Conservation (phyloP, 1,139 yeast species). For the Kodamaea anthophila region DNA sequence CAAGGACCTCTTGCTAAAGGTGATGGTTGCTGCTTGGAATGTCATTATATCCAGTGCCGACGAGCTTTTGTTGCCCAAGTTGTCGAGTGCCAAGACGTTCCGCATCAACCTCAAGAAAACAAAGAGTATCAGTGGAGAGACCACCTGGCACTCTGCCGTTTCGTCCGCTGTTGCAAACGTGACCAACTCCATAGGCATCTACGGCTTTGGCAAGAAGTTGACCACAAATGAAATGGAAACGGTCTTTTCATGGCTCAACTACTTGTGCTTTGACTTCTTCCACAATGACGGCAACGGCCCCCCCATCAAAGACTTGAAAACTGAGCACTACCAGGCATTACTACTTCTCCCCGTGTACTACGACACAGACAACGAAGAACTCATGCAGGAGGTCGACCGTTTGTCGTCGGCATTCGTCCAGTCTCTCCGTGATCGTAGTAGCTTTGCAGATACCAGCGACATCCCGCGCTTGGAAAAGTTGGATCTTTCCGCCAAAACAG, state of each 20-base stretch:
- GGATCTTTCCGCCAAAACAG: constrained; percentile 8
- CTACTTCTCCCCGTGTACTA: constrained; percentile 63
- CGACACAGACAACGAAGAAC: constrained; percentile 45
- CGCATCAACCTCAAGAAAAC: constrained; percentile 14
- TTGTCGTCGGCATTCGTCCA: constrained; percentile 48
- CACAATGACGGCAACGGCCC: constrained; percentile 84
- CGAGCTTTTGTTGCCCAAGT: constrained; percentile 60
- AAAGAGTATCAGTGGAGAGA: constrained; percentile 5
- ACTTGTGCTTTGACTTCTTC: constrained; percentile 65
- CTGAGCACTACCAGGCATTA: constrained; percentile 58
- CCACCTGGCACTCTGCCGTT: constrained; percentile 44
- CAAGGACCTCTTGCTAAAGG: constrained; percentile 51
- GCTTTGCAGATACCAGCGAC: constrained; percentile 17
- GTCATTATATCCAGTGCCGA: constrained; percentile 63
- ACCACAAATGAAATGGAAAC: constrained; percentile 61
- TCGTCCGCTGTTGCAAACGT: constrained; percentile 47
- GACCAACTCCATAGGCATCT: constrained; percentile 35
- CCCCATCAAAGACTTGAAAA: constrained; percentile 56
- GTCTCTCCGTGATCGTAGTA: constrained; percentile 41
- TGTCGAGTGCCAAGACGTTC: constrained; percentile 51
- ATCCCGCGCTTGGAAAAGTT: constrained; percentile 5
- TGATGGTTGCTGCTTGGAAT: constrained; percentile 76
- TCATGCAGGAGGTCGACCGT: constrained; percentile 56
- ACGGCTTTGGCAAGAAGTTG: constrained; percentile 51
- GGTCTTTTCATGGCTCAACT: constrained; percentile 65